phyloP scores from a whole-genome alignment of 2,329 filamentous ascomycete species.

The Colletotrichum horii region DNA sequence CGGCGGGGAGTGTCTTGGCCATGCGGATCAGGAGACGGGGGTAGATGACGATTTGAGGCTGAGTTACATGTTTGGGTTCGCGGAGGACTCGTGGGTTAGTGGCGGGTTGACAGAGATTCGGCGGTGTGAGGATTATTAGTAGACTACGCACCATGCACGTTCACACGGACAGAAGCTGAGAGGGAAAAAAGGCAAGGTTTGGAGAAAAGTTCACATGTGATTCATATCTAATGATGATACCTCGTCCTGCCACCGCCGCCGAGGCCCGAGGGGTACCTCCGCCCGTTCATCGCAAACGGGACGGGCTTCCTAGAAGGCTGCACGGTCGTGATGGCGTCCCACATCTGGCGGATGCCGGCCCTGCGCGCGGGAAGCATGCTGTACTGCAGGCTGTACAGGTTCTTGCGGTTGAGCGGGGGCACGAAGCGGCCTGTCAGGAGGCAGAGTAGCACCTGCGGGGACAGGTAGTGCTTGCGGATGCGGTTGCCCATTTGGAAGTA shows the following conservation, averaged over 20 bases:
- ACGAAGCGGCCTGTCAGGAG: conserved; percentile 91
- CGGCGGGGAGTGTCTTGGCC: neutral
- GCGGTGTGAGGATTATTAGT: neutral
- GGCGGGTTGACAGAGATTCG: neutral
- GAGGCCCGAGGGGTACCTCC: conserved; percentile 17
- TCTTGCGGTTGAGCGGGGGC: conserved; percentile 91
- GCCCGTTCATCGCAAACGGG: conserved; percentile 37
- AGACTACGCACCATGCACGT: neutral
- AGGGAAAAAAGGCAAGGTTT: neutral
- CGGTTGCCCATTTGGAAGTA: conserved; percentile 95
- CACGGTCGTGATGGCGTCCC: conserved; percentile 70
- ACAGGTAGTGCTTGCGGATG: conserved; percentile 94
- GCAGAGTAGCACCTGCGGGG: conserved; percentile 84
- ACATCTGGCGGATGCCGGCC: conserved; percentile 84
- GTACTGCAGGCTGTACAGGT: conserved; percentile 95
- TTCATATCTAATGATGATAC: conserved; percentile 24
- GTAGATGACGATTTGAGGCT: neutral
- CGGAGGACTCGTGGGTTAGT: neutral
- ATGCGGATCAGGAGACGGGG: neutral
- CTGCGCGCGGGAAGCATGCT: conserved; percentile 91
- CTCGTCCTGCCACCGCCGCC: conserved; percentile 21
- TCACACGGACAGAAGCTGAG: neutral
- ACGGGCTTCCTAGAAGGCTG: conserved; percentile 50
- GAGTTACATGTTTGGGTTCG: conserved; percentile 3
- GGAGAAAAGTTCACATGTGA: neutral